phyloP scores from a whole-genome alignment of 2,329 filamentous ascomycete genomes.

The Nemania bipapillata region DNA sequence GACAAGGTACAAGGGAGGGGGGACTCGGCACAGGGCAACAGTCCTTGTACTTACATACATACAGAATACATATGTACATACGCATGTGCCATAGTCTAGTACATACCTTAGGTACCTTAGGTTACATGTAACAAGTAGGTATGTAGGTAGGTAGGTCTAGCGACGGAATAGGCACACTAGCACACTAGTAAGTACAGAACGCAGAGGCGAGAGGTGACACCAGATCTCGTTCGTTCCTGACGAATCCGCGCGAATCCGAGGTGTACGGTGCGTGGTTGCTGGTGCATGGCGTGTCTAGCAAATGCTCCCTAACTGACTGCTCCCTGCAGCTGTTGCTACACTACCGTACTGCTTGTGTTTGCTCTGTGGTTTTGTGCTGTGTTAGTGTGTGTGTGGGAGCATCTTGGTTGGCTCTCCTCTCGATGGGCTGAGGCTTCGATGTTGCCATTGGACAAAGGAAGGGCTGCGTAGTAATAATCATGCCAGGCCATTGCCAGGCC shows the following conservation, averaged over 20 bases:
- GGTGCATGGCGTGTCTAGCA: too few relatives aligned
- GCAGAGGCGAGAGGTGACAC: constrained; percentile 12
- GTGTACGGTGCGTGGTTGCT: too few relatives aligned
- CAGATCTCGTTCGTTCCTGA: constrained; percentile 28
- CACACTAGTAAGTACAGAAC: constrained; percentile 18
- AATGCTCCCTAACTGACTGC: too few relatives aligned
- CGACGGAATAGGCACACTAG: too few relatives aligned
- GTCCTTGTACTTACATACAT: too few relatives aligned
- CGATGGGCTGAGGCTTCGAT: constrained; percentile 29
- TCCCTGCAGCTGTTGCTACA: background rate
- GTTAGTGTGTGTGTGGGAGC: background rate
- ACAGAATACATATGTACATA: too few relatives aligned
- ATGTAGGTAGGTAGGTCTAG: too few relatives aligned
- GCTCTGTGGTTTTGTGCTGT: constrained; percentile 19
- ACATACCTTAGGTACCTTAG: too few relatives aligned
- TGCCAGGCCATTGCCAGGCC: constrained; percentile 24
- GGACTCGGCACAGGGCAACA: background rate
- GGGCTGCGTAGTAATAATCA: constrained; percentile 40
- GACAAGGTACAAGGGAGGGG: background rate
- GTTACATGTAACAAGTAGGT: too few relatives aligned
- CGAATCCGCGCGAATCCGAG: constrained; percentile 9
- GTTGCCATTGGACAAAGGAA: constrained; percentile 27
- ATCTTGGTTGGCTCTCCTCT: constrained; percentile 14
- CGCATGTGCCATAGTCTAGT: too few relatives aligned
- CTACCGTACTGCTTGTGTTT: constrained; percentile 4